Evolutionary conservation across 305 asterid species (phyloP).

Genomic region (Plantago coronopus): DNA sequence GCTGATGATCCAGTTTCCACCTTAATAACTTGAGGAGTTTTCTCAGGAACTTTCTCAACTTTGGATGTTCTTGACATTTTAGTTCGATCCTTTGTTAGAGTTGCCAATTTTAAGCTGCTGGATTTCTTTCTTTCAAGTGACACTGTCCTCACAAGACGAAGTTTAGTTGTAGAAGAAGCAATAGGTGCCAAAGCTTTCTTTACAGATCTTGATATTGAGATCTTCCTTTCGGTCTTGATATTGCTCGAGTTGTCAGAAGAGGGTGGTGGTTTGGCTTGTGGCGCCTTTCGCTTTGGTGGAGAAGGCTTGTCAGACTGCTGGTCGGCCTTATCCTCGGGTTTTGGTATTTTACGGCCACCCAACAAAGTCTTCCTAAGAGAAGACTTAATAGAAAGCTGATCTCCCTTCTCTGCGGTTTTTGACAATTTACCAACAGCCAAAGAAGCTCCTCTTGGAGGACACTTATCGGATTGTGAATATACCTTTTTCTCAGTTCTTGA

Average conservation of each 20-base stretch:
- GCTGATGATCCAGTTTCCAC: constrained; percentile 26
- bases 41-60: constrained; percentile 34
- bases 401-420: constrained; percentile 26
- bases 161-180: constrained; percentile 23
- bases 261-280: constrained; percentile 20
- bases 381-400: constrained; percentile 21
- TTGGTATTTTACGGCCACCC: no score
- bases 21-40: constrained; percentile 38
- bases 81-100: constrained; percentile 32
- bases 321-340: constrained; percentile 4
- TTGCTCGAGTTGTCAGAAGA: constrained; percentile 20
- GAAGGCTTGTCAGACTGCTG: constrained; percentile 23
- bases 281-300: constrained; percentile 22
- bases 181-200: constrained; percentile 27
- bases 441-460: constrained; percentile 20
- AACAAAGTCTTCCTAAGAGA: constrained; percentile 2
- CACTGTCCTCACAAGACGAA: constrained; percentile 22
- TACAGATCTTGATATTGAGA: constrained; percentile 23
- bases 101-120: constrained; percentile 26
- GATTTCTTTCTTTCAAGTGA: constrained; percentile 27
- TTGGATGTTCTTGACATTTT: constrained; percentile 25
- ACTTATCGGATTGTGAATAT: constrained; percentile 20
- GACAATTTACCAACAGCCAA: constrained; percentile 23
- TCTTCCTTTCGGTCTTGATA: constrained; percentile 21
- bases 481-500: constrained; percentile 23